Evolutionary conservation across 306 rosid species (phyloP).

Genomic region (Cicer chorassanicum): DNA sequence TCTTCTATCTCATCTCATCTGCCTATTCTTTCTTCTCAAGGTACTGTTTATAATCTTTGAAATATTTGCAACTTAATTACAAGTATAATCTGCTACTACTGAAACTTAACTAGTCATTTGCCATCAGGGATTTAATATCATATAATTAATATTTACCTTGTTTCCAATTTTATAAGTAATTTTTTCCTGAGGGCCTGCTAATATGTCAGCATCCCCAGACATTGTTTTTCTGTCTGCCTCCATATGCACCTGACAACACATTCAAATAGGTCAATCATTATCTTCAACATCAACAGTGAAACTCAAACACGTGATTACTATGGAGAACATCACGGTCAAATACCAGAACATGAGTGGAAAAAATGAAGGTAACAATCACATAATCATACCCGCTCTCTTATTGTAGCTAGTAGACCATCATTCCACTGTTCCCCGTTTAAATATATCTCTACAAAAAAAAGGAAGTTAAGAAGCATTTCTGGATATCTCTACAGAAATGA

Average conservation of each 20-base stretch:
- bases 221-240: constrained; percentile 84
- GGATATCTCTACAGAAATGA: constrained; percentile 20
- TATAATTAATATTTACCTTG: constrained; percentile 65
- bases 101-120: constrained; percentile 17
- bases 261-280: constrained; percentile 44
- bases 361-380: constrained; percentile 30
- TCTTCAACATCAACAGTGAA: constrained; percentile 38
- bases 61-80: constrained; percentile 7
- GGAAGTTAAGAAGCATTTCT: constrained; percentile 15
- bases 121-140: constrained; percentile 20
- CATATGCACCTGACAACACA: constrained; percentile 83
- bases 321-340: constrained; percentile 40
- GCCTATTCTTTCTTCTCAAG: constrained; percentile 31
- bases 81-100: constrained; percentile 19
- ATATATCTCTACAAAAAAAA: constrained; percentile 56
- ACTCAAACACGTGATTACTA: constrained; percentile 32
- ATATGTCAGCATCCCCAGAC: constrained; percentile 63
- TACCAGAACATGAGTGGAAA: constrained; percentile 42
- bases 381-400: constrained; percentile 82
- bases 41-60: constrained; percentile 23
- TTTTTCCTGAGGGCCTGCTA: constrained; percentile 65
- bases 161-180: constrained; percentile 81
- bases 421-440: constrained; percentile 89
- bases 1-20: constrained; percentile 5
- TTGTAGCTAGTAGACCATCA: constrained; percentile 90